Base-by-base conservation (phyloP, 2,329 filamentous ascomycete genomes). In the Fusarium armeniacum region DNA sequence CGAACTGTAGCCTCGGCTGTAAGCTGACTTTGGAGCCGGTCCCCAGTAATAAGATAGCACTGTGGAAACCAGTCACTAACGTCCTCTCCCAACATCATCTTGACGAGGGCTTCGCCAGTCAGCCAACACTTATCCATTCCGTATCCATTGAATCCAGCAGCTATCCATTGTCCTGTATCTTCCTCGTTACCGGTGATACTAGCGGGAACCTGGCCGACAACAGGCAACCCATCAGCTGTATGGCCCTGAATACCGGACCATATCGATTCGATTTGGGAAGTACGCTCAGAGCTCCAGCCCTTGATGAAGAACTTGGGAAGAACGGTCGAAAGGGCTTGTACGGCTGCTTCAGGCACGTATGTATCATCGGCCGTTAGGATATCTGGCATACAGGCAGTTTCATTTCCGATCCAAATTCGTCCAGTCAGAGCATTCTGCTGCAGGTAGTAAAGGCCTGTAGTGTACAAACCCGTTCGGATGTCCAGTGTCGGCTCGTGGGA, bases 121-220 rank as follows among this genome's bases (percentile, higher is more conserved):
- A 84, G 76, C 84, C 84, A 86, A 5, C 82, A 82, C 71, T 81
- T 82, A 4, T 81, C 81, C 83, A 86, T 86, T 5, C 84, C 84
- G 11, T 85, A 82, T 13, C 84, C 84, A 41, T 77, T 80, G 66
- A 82, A 86, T 0, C 83, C 84, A 0, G 82, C 84, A 3, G 81
- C 77, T 11, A 86, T 79, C 83, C 83, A 87, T 68, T 86, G 79
- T 0, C 73, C 67, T 2, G 36, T 58, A 26, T 3, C 54, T 62
- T 6, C 40, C 46, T n/a, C 74, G 5, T 5, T 54, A 7, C 51
- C 54, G 0, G 71, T 76, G 1, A 63, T 20, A 7, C 62, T 6
- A 85, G 70, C 1, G 26, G 46, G 46, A 4, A n/a, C 32, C 9
- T 75, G 73, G 0, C 85, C 85, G 2, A 86, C 82, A 16, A 86